Evolutionary conservation across 768 basidiomycete species (phyloP), one percentile per base, ranked within the genome.

Genomic region (Rhodotorula kratochvilovae): DNA sequence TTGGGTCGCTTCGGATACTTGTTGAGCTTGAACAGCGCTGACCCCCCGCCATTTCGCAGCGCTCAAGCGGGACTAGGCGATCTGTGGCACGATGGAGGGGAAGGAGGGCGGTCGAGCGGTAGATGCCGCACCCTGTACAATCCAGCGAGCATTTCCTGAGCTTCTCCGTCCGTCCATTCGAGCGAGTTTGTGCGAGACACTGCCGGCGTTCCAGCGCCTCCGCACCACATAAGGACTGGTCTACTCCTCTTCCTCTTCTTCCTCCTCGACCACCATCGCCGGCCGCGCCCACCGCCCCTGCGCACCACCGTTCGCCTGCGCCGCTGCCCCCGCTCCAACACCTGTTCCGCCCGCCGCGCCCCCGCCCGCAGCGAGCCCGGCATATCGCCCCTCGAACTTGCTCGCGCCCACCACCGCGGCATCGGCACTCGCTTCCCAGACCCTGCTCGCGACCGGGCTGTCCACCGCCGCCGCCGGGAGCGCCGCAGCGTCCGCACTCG

Each of bases 241-340:
- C 45, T 23, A 23, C 25, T 54, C n/a, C 55, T 75, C 67, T 48
- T 77, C 76, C 25, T 76, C 76, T 53, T 75, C 73, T 58, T 77
- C 76, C 33, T 77, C 76, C 51, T 76, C 76, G 29, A 75, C 71
- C 12, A 72, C 67, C 35, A 75, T 64, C 19, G 63, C 66, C 13
- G 68, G 71, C 51, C 33, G 45, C 50, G 57, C 42, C 58, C 58
- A 59, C 35, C 23, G 29, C 16, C 25, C 36, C 15, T 39, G 39
- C 27, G 11, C 27, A n/a, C 50, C 50, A 13, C 39, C 39, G 39
- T 46, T 19, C 45, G 25, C 21, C 21, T 13, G n/a, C 7, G 35
- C 57, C 13, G 6, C 35, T 2, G 25, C 57, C 27, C 57, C 36
- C 29, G 51, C 66, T 36, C 55, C 21, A 10, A 13, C 50, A 39